Percentiles rank a stretch among this genome's conserved stretches.
Evolutionary conservation across 345 rosid genomes (phyloP).

Genomic region (Citrus trifoliata): DNA sequence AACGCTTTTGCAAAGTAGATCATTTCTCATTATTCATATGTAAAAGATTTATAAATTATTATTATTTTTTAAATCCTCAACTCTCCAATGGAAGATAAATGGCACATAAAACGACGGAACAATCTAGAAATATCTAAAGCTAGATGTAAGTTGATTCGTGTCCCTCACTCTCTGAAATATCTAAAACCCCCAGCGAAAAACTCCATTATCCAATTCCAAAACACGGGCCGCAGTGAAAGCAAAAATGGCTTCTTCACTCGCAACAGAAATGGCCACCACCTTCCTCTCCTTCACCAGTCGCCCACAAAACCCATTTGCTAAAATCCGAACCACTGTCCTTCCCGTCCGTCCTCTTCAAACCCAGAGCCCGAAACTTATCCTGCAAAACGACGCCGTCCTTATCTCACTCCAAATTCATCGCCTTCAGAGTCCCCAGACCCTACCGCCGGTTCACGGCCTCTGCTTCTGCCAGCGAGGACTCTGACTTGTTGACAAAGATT

Average conservation of each 20-base stretch:
- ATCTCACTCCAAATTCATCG: slow-evolving; percentile 5
- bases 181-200: neutral
- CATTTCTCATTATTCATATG: too few relatives aligned
- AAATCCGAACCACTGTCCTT: slow-evolving; percentile 34
- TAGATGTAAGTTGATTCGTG: neutral
- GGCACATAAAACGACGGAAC: too few relatives aligned
- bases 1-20: too few relatives aligned
- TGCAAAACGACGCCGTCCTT: too few relatives aligned
- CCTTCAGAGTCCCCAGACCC: slow-evolving; percentile 11
- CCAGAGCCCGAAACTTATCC: too few relatives aligned
- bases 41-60: too few relatives aligned
- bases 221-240: neutral
- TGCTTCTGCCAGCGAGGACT: slow-evolving; percentile 55
- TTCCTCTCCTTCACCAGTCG: slow-evolving; percentile 54
- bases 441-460: slow-evolving; percentile 41
- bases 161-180: neutral
- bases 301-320: slow-evolving; percentile 23
- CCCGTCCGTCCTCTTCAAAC: slow-evolving; percentile 15
- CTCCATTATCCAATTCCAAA: neutral
- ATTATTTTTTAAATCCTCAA: too few relatives aligned
- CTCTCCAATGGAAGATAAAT: too few relatives aligned
- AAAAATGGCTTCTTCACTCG: slow-evolving; percentile 48
- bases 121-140: too few relatives aligned
- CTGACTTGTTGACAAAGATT: slow-evolving; percentile 63
- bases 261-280: slow-evolving; percentile 60